Conservation (phyloP, 495 filamentous ascomycete genomes). For the Neurospora terricola region DNA sequence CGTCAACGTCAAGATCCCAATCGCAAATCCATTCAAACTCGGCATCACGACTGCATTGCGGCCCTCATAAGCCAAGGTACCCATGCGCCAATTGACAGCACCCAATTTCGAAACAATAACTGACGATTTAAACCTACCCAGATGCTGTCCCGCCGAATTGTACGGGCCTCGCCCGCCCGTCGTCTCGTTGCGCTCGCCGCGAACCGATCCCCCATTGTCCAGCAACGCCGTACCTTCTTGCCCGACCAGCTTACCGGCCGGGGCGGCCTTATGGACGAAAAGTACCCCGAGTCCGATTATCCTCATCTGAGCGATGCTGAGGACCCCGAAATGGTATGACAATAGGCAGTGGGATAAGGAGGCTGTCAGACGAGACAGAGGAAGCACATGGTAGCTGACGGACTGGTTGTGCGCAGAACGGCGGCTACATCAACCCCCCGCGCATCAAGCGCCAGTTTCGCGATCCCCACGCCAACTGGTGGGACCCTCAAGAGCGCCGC, state of each 20-base stretch:
- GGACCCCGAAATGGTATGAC: conserved; percentile 64
- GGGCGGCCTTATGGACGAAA: conserved; percentile 32
- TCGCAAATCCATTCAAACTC: conserved; percentile 8
- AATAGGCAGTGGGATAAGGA: conserved; percentile 2
- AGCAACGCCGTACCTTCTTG: conserved; percentile 37
- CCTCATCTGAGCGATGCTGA: conserved; percentile 54
- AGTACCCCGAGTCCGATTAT: conserved; percentile 36
- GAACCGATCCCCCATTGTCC: conserved; percentile 36
- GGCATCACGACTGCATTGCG: conserved; percentile 17
- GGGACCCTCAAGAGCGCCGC: conserved; percentile 92
- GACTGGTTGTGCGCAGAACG: conserved; percentile 52
- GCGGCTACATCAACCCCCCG: conserved; percentile 84
- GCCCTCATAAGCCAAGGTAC: conserved; percentile 16
- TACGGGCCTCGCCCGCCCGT: conserved; percentile 42
- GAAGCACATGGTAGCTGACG: conserved; percentile 9
- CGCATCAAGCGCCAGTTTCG: conserved; percentile 74
- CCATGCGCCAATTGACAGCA: conserved; percentile 5
- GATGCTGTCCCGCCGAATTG: conserved; percentile 61
- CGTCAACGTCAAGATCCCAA: conserved; percentile 13
- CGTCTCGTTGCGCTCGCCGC: conserved; percentile 37
- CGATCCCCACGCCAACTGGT: conserved; percentile 91
- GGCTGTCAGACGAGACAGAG: neutral
- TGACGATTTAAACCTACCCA: neutral
- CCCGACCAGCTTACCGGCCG: conserved; percentile 31
- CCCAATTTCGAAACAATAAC: neutral